A percentile compares a stretch with the other conserved stretches of the same genome.
These are phyloP conservation scores for Taxillus chinensis DNA, from an alignment of 164 flowering plant genomes.

Conservation along the genomic window DNA sequence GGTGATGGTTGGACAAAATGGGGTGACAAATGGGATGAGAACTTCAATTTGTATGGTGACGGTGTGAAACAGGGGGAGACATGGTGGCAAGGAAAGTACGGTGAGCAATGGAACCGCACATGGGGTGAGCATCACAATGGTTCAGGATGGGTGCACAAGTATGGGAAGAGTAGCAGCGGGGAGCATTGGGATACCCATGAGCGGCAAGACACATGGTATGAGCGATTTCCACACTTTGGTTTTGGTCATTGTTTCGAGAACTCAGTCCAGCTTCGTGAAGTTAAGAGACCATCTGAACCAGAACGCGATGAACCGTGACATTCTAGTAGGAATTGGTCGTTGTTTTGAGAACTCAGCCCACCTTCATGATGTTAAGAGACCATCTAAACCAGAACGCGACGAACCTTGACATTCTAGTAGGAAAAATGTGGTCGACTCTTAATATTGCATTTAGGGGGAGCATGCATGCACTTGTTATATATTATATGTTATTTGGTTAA, in stretches of 20 bases:
- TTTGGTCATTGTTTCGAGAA: constrained; percentile 75
- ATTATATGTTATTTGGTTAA: no score
- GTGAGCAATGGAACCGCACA: constrained; percentile 92
- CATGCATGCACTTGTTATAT: no score
- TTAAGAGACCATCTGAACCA: constrained; percentile 41
- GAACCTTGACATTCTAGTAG: no score
- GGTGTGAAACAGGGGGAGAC: constrained; percentile 96
- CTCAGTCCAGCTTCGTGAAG: constrained; percentile 72
- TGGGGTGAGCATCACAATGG: constrained; percentile 98
- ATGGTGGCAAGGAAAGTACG: constrained; percentile 89
- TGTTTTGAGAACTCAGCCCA: no score
- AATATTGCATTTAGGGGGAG: no score
- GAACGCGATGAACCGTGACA: background rate
- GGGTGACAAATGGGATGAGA: constrained; percentile 99
- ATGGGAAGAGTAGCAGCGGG: constrained; percentile 90
- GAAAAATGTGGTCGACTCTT: no score
- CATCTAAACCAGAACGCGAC: no score
- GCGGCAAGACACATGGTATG: constrained; percentile 83
- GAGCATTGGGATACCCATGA: constrained; percentile 97
- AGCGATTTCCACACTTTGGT: constrained; percentile 82
- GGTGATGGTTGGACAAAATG: constrained; percentile 87
- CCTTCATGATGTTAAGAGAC: no score
- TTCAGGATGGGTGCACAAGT: constrained; percentile 97
- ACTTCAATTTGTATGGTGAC: constrained; percentile 48
- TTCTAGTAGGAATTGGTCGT: no score